Conservation (phyloP, 2,329 filamentous ascomycete species). For the Epichloe sylvatica region DNA sequence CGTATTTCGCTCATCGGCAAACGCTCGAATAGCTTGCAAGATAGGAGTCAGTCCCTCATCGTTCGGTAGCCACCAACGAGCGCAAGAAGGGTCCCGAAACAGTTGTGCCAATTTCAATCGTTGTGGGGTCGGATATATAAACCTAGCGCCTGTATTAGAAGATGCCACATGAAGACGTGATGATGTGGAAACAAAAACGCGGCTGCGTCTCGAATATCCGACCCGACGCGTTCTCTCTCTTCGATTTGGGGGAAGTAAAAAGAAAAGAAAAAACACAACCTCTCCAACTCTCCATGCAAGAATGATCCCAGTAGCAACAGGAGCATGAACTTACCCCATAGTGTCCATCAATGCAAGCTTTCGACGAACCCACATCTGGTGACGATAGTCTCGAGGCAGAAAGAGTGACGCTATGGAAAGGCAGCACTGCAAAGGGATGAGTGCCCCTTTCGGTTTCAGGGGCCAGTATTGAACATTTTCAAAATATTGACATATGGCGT, state of each 20-base stretch:
- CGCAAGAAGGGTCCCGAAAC: conserved; percentile 58
- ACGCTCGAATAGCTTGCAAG: conserved; percentile 61
- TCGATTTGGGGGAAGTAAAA: background rate
- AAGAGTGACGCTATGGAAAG: conserved; percentile 67
- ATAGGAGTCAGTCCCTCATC: conserved; percentile 62
- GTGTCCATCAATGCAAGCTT: conserved; percentile 69
- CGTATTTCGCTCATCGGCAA: conserved; percentile 63
- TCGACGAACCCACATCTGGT: conserved; percentile 65
- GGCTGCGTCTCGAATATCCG: too few relatives aligned
- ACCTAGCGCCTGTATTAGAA: conserved; percentile 36
- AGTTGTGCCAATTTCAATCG: conserved; percentile 61
- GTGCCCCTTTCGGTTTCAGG: conserved; percentile 51
- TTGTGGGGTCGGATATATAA: conserved; percentile 65
- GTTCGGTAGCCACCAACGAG: conserved; percentile 81
- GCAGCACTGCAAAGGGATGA: conserved; percentile 61
- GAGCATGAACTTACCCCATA: conserved; percentile 49
- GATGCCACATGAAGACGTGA: background rate
- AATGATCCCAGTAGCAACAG: too few relatives aligned
- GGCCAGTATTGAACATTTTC: conserved; percentile 66
- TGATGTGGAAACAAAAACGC: background rate
- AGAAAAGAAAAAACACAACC: too few relatives aligned
- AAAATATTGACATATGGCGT: conserved; percentile 62
- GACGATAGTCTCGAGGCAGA: conserved; percentile 57
- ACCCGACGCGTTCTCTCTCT: background rate
- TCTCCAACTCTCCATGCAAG: too few relatives aligned